phyloP scores from a whole-genome alignment of 2,329 filamentous ascomycete species.

The Trichoderma asperellum region DNA sequence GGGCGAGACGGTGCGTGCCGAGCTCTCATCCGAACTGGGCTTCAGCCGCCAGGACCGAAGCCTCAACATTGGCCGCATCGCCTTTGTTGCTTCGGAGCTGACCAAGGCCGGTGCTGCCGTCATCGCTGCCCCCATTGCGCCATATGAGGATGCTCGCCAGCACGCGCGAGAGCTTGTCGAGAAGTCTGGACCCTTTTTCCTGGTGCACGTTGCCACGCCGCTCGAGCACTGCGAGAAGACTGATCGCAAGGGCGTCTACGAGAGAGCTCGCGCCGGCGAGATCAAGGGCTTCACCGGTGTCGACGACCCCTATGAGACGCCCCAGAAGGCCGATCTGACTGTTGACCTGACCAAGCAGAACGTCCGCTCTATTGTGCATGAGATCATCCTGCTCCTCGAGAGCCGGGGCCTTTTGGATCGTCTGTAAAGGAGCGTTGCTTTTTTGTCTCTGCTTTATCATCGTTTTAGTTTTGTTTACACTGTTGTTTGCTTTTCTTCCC shows the following conservation, averaged over 20 bases:
- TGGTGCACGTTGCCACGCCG: conserved; percentile 91
- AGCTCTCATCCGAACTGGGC: conserved; percentile 92
- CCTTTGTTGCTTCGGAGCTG: conserved; percentile 93
- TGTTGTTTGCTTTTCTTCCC: neutral
- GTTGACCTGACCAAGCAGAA: conserved; percentile 86
- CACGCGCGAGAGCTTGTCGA: conserved; percentile 83
- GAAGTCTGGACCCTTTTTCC: conserved; percentile 89
- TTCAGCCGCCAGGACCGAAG: conserved; percentile 92
- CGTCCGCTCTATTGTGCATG: conserved; percentile 91
- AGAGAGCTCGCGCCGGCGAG: conserved; percentile 79
- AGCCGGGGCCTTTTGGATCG: conserved; percentile 83
- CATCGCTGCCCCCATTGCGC: conserved; percentile 94
- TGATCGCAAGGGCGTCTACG: conserved; percentile 90
- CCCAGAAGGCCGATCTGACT: conserved; percentile 77
- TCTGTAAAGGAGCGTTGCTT: conserved; percentile 45
- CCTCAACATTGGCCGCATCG: conserved; percentile 93
- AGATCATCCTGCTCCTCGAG: conserved; percentile 93
- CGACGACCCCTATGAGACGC: conserved; percentile 92
- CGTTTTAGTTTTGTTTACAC: neutral
- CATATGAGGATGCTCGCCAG: conserved; percentile 77
- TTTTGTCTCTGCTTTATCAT: neutral
- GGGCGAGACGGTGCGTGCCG: conserved; percentile 90
- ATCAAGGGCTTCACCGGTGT: conserved; percentile 99
- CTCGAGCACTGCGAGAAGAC: conserved; percentile 94
- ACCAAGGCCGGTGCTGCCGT: conserved; percentile 92